Evolutionary conservation across 1,284 basidiomycete genomes (phyloP).

Genomic region (Pascua sp.): DNA sequence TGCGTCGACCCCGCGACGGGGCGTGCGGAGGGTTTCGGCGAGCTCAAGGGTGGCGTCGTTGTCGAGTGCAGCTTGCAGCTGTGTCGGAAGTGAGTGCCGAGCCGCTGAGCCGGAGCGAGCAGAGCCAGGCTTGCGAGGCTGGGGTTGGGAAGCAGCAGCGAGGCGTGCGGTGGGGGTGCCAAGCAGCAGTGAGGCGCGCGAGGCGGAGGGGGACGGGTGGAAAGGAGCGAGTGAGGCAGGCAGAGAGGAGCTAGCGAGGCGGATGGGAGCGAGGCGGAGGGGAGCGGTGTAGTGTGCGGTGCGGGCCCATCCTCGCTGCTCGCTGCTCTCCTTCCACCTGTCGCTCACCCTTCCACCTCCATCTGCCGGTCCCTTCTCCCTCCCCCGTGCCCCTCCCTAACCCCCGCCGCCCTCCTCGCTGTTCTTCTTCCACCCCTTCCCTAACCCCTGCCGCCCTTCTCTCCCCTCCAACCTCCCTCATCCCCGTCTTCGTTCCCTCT

Average conservation of each 20-base stretch:
- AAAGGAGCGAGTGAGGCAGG: not conserved
- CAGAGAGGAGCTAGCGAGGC: too few relatives aligned
- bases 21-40: constrained; percentile 51
- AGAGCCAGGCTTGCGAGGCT: not conserved
- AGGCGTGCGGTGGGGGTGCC: too few relatives aligned
- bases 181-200: not conserved
- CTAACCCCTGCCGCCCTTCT: too few relatives aligned
- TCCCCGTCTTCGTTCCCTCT: too few relatives aligned
- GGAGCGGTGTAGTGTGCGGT: too few relatives aligned
- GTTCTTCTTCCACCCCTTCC: too few relatives aligned
- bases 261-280: too few relatives aligned
- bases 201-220: not conserved
- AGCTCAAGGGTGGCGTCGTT: constrained; percentile 51
- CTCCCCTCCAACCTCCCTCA: too few relatives aligned
- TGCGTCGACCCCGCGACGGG: constrained; percentile 53
- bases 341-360: too few relatives aligned
- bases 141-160: too few relatives aligned
- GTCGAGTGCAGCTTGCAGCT: constrained; percentile 42
- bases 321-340: too few relatives aligned
- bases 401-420: not conserved
- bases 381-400: not conserved
- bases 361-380: not conserved
- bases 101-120: not conserved
- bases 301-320: too few relatives aligned
- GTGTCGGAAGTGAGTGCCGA: constrained; percentile 39